Evolutionary conservation across 2,329 filamentous ascomycete genomes (phyloP), one percentile per base, ranked within the genome.

Genomic region (Penicillium verrucosum): DNA sequence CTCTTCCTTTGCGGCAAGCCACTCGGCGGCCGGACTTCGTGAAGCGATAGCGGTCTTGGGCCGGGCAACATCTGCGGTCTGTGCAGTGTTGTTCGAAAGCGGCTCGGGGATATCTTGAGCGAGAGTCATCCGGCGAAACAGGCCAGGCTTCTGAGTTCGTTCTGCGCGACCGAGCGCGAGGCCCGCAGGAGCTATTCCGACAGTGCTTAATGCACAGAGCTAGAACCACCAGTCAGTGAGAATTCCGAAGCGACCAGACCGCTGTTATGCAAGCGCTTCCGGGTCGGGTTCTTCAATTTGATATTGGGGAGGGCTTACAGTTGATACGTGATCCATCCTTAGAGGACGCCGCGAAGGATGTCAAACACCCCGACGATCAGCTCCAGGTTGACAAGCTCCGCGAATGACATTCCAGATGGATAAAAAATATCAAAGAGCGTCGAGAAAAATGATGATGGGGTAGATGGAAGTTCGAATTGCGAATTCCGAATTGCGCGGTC

Each of bases 171-270:
- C 83, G 66, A 85, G 77, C 54, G 81, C 81, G 62, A 84, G 77
- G 59, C 85, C 84, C 56, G 83, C 77, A 55, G 81, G 79, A 63
- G 84, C 84, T 63, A 85, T 79, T 70, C 82, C 83, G 74, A 85
- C 77, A 66, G 83, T 85, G 77, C 83, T 83, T 71, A 84, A 76
- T 68, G 84, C 85, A 82, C 82, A 85, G 66, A 87, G 80, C 83
- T 86, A 65, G 36, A 27, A 5, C 37, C 37, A 30, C 40, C 9
- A 30, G 49, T 67, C 47, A 65, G 60, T 48, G 9, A n/a, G 29
- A 27, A 21, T 32, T 16, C 34, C 21, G 25, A 23, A 53, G 14
- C 32, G 25, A 48, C 25, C 10, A n/a, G 32, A 38, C 14, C 25
- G 18, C 32, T 29, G 25, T 10, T 3, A 3, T 10, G 11, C 14